phyloP scores from a whole-genome alignment of 805 yeast genomes.

The Yarrowia divulgata region DNA sequence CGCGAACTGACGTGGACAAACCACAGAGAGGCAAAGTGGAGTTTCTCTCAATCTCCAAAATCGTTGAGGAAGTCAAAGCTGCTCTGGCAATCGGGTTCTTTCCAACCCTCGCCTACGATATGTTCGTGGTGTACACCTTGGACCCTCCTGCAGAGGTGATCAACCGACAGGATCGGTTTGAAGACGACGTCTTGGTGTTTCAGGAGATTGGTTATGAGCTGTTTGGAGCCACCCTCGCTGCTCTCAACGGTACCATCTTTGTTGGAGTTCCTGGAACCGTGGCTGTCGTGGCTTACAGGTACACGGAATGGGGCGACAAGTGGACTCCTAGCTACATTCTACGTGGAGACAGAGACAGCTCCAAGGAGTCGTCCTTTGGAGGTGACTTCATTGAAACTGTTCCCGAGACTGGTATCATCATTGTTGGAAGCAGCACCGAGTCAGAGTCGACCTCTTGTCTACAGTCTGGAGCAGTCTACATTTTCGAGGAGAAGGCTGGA shows the following conservation, averaged over 20 bases:
- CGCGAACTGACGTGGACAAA: slow-evolving; percentile 1
- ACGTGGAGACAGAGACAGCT: slow-evolving; percentile 10
- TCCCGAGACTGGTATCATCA: slow-evolving; percentile 13
- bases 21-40: slow-evolving; percentile 21
- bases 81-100: slow-evolving; percentile 7
- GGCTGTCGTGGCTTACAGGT: slow-evolving; percentile 15
- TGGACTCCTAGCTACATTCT: slow-evolving; percentile 12
- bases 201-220: slow-evolving; percentile 28
- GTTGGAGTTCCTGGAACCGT: slow-evolving; percentile 17
- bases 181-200: background rate
- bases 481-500: slow-evolving; percentile 5
- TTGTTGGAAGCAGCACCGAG: slow-evolving; percentile 18
- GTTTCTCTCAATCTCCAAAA: background rate
- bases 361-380: slow-evolving; percentile 19
- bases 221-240: slow-evolving; percentile 6
- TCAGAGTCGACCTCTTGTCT: slow-evolving; percentile 4
- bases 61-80: background rate
- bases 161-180: slow-evolving; percentile 1
- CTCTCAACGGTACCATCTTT: slow-evolving; percentile 11
- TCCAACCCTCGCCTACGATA: background rate
- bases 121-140: slow-evolving; percentile 1
- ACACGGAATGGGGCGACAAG: slow-evolving; percentile 29
- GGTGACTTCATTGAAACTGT: slow-evolving; percentile 13
- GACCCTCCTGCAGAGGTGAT: slow-evolving; percentile 6
- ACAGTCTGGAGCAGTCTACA: slow-evolving; percentile 12